These are phyloP conservation scores for Mortierella sp. DNA, from an alignment of 371 early-diverging fungal species.

Conservation along the genomic window DNA sequence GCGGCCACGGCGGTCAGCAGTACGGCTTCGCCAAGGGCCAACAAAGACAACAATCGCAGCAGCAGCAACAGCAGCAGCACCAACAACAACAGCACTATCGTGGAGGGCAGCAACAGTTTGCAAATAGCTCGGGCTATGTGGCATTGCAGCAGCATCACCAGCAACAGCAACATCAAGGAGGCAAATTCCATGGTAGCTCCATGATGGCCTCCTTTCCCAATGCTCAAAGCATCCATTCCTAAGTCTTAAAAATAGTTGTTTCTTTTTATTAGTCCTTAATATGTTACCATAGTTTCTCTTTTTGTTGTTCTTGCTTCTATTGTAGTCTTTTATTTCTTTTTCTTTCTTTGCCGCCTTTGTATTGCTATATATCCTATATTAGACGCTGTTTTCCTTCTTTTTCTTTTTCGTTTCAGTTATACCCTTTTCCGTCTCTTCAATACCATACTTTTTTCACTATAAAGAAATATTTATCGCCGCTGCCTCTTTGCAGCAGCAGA, in stretches of 20 bases:
- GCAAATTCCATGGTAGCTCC: slow-evolving; percentile 15
- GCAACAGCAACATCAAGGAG: slow-evolving; percentile 18
- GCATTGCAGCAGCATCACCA: slow-evolving; percentile 25
- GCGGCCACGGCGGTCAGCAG: slow-evolving; percentile 14
- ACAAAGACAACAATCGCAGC: slow-evolving; percentile 21
- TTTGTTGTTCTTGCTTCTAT: not conserved
- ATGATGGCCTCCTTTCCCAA: slow-evolving; percentile 8
- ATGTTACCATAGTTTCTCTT: slow-evolving; percentile 4
- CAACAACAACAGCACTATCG: slow-evolving; percentile 18
- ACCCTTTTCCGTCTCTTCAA: too few relatives aligned
- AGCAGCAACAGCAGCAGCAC: slow-evolving; percentile 24
- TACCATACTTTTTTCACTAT: too few relatives aligned
- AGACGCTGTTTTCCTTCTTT: not conserved
- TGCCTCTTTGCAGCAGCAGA: not conserved
- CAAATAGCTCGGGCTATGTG: slow-evolving; percentile 25
- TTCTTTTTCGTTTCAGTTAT: not conserved
- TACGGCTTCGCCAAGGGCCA: slow-evolving; percentile 16
- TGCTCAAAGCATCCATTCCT: slow-evolving; percentile 17
- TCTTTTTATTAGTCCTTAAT: not conserved
- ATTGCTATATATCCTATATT: not conserved
- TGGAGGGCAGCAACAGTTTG: slow-evolving; percentile 15
- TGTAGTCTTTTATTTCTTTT: not conserved
- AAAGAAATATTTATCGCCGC: not conserved
- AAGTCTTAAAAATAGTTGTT: slow-evolving; percentile 1
- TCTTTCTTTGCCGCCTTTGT: not conserved